These are phyloP conservation scores for Beauveria asiatica DNA, from an alignment of 2,329 filamentous ascomycete species.

Conservation along the genomic window DNA sequence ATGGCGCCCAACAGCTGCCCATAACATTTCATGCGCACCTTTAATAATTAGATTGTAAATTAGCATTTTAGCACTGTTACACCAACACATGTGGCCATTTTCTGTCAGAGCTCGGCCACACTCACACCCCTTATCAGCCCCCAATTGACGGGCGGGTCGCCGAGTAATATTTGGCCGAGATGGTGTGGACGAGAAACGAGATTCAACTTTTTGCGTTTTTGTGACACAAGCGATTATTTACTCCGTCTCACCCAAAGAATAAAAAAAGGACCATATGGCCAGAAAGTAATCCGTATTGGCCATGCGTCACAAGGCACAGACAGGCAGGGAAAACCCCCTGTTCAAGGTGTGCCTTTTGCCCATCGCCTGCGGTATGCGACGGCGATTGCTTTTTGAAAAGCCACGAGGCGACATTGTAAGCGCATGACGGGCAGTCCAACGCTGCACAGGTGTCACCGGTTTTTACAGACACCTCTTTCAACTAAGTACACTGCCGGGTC, in stretches of 20 bases:
- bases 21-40: too few species aligned
- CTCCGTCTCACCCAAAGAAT: too few species aligned
- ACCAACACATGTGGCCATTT: not conserved
- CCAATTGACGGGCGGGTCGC: not conserved
- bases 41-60: too few species aligned
- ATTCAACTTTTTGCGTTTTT: too few species aligned
- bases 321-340: too few species aligned
- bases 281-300: too few species aligned
- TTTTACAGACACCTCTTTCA: too few species aligned
- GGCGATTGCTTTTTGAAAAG: not conserved
- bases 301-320: too few species aligned
- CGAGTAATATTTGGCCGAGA: slow-evolving; percentile 5
- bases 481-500: too few species aligned
- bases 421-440: too few species aligned
- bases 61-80: not conserved
- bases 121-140: not conserved
- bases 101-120: not conserved
- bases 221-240: not conserved
- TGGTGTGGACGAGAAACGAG: not conserved
- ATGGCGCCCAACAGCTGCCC: too few species aligned
- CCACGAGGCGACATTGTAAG: not conserved
- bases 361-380: not conserved
- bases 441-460: not conserved
- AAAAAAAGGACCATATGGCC: too few species aligned
- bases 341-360: not conserved